Conservation (phyloP, 1,284 basidiomycete genomes). For the Schizophyllum amplum region DNA sequence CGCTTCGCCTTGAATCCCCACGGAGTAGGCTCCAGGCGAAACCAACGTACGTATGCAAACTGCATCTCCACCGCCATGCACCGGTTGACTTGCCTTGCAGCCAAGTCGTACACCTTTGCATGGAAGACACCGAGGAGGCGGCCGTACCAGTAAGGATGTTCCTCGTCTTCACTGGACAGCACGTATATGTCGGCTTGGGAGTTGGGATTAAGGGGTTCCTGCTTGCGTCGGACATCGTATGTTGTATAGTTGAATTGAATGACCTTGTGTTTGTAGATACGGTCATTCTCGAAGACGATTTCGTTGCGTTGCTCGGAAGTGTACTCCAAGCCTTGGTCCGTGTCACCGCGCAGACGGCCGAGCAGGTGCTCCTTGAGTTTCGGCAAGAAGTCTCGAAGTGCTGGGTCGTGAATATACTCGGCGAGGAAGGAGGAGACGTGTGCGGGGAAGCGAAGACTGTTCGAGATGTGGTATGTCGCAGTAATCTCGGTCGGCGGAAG, state of each 20-base stretch:
- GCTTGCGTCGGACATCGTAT: conserved; percentile 17
- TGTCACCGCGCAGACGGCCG: conserved; percentile 8
- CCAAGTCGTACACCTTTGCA: conserved; percentile 13
- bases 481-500: background rate
- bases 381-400: conserved; percentile 13
- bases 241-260: conserved; percentile 18
- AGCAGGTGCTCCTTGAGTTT: conserved; percentile 17
- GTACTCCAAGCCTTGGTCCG: conserved; percentile 14
- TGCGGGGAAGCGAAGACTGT: background rate
- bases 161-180: conserved; percentile 5
- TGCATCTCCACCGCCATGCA: conserved; percentile 10
- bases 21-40: conserved; percentile 7
- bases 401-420: conserved; percentile 4
- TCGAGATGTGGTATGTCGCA: conserved; percentile 5
- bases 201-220: conserved; percentile 15
- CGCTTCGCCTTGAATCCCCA: conserved; percentile 13
- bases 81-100: background rate
- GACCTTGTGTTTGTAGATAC: conserved; percentile 15
- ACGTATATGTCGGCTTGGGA: conserved; percentile 10
- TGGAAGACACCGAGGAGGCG: conserved; percentile 16
- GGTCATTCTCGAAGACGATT: conserved; percentile 14
- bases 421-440: too few relatives aligned
- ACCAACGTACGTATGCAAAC: conserved; percentile 24
- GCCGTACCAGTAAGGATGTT: conserved; percentile 14
- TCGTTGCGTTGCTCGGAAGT: conserved; percentile 8